Conservation (phyloP, 148 eudicot species). For the Simmondsia chinensis region DNA sequence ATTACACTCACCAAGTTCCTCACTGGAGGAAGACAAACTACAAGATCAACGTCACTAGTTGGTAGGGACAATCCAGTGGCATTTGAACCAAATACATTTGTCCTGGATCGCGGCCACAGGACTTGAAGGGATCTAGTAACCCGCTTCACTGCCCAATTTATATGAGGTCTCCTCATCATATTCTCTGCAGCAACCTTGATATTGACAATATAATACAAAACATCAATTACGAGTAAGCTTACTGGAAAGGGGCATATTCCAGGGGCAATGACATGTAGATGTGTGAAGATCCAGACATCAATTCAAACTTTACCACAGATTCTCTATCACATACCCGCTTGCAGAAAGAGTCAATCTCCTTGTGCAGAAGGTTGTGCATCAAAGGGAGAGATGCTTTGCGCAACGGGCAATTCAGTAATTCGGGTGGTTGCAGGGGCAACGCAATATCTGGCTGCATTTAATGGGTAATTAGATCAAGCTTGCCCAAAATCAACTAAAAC, state of each 20-base stretch:
- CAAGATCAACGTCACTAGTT: slow-evolving; percentile 97
- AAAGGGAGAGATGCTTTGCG: slow-evolving; percentile 50
- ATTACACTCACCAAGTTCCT: slow-evolving; percentile 73
- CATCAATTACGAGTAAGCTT: slow-evolving; percentile 6
- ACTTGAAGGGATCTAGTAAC: slow-evolving; percentile 96
- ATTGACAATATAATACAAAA: slow-evolving; percentile 8
- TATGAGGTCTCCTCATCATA: slow-evolving; percentile 71
- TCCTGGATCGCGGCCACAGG: slow-evolving; percentile 94
- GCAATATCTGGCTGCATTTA: slow-evolving; percentile 79
- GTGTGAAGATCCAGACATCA: slow-evolving; percentile 3
- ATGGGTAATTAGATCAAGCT: slow-evolving; percentile 1
- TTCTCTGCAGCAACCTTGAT: slow-evolving; percentile 83
- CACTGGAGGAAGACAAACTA: slow-evolving; percentile 97
- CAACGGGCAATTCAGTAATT: slow-evolving; percentile 39
- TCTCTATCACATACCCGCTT: slow-evolving; percentile 49
- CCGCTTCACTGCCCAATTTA: slow-evolving; percentile 95
- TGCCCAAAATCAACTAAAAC: slow-evolving; percentile 5
- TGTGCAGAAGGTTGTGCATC: slow-evolving; percentile 78
- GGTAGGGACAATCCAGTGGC: slow-evolving; percentile 96
- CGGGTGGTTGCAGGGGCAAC: slow-evolving; percentile 77
- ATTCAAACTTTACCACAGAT: background rate
- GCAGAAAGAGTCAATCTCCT: slow-evolving; percentile 86
- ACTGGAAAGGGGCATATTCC: background rate
- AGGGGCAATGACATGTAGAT: background rate
- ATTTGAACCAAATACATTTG: slow-evolving; percentile 89